Evolutionary conservation across 331 rosid genomes (phyloP), one percentile per base, ranked within the genome.

Genomic region (Stylosanthes scabra): DNA sequence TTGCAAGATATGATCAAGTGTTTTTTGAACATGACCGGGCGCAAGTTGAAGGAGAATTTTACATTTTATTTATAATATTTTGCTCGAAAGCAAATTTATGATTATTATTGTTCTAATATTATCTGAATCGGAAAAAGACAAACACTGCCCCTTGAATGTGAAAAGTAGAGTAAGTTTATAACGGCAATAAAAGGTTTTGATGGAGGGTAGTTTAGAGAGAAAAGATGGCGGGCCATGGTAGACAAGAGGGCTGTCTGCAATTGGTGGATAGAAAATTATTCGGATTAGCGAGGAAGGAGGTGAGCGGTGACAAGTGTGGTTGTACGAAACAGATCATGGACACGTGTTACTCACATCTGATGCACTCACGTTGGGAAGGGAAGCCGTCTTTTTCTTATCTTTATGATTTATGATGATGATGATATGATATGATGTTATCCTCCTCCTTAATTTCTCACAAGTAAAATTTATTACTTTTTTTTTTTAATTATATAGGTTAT

Each of bases 301-400:
- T 11, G 75, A 80, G 9, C 42, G 8, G 2, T 11, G 75, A 80
- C 83, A 72, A 79, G 80, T 78, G 86, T 59, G 5, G 11, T 59
- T 3, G 11, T 1, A 40, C 5, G 58, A 2, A 7, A 9, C 13
- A 14, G 10, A 62, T 1, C 14, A 1, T 6, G 0, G 2, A 75
- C 83, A 78, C 78, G 78, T 81, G 86, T 70, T 45, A 72, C 78
- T 29, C 10, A 0, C 77, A 82, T 82, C 28, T 15, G 9, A 52
- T 55, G 13, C 3, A 29, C 66, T 7, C 11, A n/a, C 63, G 16
- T 44, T 4, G 55, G 9, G 5, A 47, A 45, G 9, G 5, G 56
- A 45, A 15, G 42, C 80, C 34, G 68, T 70, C 81, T 29, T 10
- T 74, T 68, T 20, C 25, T 20, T 20, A 20, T 20, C 25, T 20